phyloP scores from a whole-genome alignment of 1,284 basidiomycete genomes.

The Heterobasidion annosum region DNA sequence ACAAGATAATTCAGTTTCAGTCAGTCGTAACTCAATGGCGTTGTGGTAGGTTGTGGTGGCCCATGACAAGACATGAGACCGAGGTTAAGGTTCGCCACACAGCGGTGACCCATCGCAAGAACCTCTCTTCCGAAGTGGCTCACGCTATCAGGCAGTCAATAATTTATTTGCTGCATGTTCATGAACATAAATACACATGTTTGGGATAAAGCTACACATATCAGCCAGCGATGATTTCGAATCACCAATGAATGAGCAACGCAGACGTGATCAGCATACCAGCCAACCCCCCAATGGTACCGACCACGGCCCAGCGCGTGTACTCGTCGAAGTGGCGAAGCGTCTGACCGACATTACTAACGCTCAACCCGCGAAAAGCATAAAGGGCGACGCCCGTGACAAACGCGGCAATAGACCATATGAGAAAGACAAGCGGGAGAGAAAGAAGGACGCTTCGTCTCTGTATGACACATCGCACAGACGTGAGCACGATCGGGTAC shows the following conservation, averaged over 20 bases:
- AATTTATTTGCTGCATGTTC: too few species aligned
- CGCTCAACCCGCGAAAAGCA: constrained; percentile 42
- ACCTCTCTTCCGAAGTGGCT: too few species aligned
- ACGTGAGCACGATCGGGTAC: constrained; percentile 1
- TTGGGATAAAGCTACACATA: background rate
- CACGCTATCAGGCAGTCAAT: too few species aligned
- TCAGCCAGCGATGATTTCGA: too few species aligned
- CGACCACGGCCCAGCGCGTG: constrained; percentile 53
- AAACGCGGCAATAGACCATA: constrained; percentile 60
- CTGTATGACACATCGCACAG: constrained; percentile 22
- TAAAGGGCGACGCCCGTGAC: constrained; percentile 56
- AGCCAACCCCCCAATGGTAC: constrained; percentile 48
- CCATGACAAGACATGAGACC: too few species aligned
- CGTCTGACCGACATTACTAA: constrained; percentile 24
- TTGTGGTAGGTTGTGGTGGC: too few species aligned
- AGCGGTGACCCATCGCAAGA: too few species aligned
- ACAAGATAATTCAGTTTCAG: too few species aligned
- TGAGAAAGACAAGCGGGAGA: constrained; percentile 64
- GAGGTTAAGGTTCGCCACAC: too few species aligned
- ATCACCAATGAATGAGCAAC: constrained; percentile 33
- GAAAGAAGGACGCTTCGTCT: constrained; percentile 55
- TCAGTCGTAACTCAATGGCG: too few species aligned
- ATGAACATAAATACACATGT: background rate
- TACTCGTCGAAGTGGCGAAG: constrained; percentile 44
- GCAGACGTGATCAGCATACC: constrained; percentile 51